Evolutionary conservation across 495 filamentous ascomycete genomes (phyloP).

Genomic region (Penicillium taxi): DNA sequence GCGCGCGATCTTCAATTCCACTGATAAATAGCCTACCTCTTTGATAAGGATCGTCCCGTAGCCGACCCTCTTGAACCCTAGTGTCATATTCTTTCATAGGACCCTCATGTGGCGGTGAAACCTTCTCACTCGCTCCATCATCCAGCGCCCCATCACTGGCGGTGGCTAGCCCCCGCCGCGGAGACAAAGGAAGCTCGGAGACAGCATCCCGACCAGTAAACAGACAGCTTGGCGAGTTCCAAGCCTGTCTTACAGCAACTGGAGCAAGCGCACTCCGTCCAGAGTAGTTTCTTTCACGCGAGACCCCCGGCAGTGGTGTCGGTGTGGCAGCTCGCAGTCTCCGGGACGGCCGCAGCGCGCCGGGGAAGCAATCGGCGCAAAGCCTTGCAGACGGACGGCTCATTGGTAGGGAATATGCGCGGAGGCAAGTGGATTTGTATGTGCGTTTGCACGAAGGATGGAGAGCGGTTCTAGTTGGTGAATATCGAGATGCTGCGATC

Average conservation of each 20-base stretch:
- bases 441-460: neutral
- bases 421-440: conserved; percentile 2
- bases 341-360: conserved; percentile 22
- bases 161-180: conserved; percentile 16
- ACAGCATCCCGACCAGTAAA: neutral
- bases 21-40: conserved; percentile 49
- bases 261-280: conserved; percentile 3
- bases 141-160: conserved; percentile 9
- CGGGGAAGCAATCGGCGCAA: conserved; percentile 28
- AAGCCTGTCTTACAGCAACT: neutral
- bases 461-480: neutral
- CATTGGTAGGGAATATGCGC: conserved; percentile 14
- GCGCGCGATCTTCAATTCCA: neutral
- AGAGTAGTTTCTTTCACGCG: conserved; percentile 8
- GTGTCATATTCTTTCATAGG: conserved; percentile 82
- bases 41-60: conserved; percentile 86
- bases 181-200: conserved; percentile 2
- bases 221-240: neutral
- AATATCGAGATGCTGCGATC: conserved; percentile 5
- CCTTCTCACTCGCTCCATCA: conserved; percentile 5
- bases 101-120: conserved; percentile 36
- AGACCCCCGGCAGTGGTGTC: neutral
- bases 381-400: conserved; percentile 28
- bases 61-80: conserved; percentile 59
- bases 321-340: conserved; percentile 3